A percentile compares a stretch with the other conserved stretches of the same genome.
Evolutionary conservation across 495 filamentous ascomycete genomes (phyloP).

Genomic region (Trichoderma virens): DNA sequence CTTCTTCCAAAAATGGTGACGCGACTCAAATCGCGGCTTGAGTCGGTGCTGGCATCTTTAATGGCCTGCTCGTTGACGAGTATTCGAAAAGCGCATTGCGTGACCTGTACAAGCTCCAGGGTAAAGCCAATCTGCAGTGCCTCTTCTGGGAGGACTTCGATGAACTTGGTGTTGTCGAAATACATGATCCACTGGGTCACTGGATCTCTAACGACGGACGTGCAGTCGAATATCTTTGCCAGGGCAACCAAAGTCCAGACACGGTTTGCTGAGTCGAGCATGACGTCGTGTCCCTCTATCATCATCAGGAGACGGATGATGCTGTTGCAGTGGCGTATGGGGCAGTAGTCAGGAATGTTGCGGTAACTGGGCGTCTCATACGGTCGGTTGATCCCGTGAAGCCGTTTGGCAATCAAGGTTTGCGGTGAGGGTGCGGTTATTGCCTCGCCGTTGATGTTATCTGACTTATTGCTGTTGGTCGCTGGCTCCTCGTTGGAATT

Average conservation of each 20-base stretch:
- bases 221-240: conserved; percentile 49
- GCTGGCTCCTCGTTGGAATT: neutral
- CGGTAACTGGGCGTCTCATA: conserved; percentile 18
- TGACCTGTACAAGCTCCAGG: conserved; percentile 26
- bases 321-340: conserved; percentile 50
- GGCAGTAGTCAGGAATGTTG: conserved; percentile 49
- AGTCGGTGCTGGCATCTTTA: conserved; percentile 15
- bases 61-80: conserved; percentile 35
- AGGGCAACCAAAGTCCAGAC: conserved; percentile 55
- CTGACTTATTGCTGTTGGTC: neutral
- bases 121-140: conserved; percentile 33
- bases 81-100: conserved; percentile 32
- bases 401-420: neutral
- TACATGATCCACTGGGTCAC: conserved; percentile 33
- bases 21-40: neutral
- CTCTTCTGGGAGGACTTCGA: conserved; percentile 38
- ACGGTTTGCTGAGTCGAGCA: conserved; percentile 57
- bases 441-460: neutral
- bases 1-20: conserved; percentile 21
- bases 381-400: neutral
- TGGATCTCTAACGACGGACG: conserved; percentile 24
- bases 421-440: neutral
- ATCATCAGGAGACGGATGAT: conserved; percentile 51
- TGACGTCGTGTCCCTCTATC: conserved; percentile 40
- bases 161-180: conserved; percentile 33